Base-by-base conservation (phyloP, 2,329 filamentous ascomycete species). In the Trichoderma sp. region DNA sequence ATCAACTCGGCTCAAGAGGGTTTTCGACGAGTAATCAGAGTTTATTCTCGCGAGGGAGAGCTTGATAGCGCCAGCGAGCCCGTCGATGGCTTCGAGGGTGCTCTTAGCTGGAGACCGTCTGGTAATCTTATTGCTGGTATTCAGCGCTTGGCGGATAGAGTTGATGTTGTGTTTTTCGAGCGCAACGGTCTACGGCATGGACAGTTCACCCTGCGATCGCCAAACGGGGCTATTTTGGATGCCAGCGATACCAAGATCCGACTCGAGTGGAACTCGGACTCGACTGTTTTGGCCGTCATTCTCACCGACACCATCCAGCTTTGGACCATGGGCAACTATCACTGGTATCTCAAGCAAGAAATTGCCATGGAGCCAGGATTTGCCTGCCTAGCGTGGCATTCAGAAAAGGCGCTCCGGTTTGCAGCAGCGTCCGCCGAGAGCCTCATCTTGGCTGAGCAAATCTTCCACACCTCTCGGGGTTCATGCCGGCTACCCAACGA, bases 321-420 rank as follows among this genome's bases (percentile, higher is more conserved):
- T 1, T 99, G 95, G 95, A 97, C 93, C 0, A 97, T 91, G 85
- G 92, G 93, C 22, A 99, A 99, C 77, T 99, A 99, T 73, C 92
- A 98, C 76, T 99, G 95, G 87, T 98, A 98, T 77, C 84, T 99
- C 17, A 99, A 99, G 80, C 93, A 97, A 77, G 93, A 97, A 76
- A 84, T 97, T 7, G 73, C 77, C 8, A 74, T 72, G n/a, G 71
- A 73, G 4, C 73, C 77, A 13, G 72, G 73, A 4, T 73, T 78
- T 45, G 61, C 74, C 56, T 73, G 76, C 45, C 71, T 87, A n/a
- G 76, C 82, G 1, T 99, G 95, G 95, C 93, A 99, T 77, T 87
- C 92, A 1, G 95, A 98, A 76, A 93, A 91, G 76, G 82, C 93
- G 4, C 81, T 97, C 37, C 86, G 88, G 15, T 83, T 95, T 58